A percentile compares a stretch with the other conserved stretches of the same genome.
phyloP scores from a whole-genome alignment of 2,329 filamentous ascomycete genomes.

The Grosmannia serpens region DNA sequence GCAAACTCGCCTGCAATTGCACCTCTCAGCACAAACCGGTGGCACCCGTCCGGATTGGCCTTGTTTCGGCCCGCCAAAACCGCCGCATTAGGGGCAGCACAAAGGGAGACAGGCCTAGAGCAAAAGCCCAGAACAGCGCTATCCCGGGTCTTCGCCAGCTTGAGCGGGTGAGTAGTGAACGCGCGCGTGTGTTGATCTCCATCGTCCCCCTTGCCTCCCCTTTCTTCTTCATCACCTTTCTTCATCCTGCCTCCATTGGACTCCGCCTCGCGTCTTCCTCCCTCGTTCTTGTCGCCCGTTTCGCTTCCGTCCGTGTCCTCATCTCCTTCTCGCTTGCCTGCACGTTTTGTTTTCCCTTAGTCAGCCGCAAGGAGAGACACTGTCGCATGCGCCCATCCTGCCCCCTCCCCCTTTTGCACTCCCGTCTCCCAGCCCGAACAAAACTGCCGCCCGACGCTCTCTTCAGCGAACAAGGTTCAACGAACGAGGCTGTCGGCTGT shows the following conservation, averaged over 20 bases:
- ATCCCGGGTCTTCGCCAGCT: background rate
- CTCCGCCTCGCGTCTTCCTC: background rate
- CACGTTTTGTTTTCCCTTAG: background rate
- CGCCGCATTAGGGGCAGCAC: conserved; percentile 6
- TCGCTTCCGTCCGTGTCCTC: background rate
- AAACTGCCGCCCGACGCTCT: background rate
- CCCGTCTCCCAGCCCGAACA: background rate
- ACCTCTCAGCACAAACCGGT: background rate
- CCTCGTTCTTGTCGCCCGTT: background rate
- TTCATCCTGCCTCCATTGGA: background rate
- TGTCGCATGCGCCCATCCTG: background rate
- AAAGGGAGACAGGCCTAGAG: background rate
- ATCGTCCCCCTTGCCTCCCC: background rate
- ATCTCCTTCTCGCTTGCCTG: background rate
- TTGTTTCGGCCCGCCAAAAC: conserved; percentile 9
- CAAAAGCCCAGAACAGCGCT: background rate
- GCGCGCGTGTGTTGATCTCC: background rate
- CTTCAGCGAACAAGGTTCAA: background rate
- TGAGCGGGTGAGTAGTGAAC: conserved; percentile 1
- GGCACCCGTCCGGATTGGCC: conserved; percentile 1
- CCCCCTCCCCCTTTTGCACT: background rate
- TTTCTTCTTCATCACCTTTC: background rate
- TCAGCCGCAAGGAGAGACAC: background rate
- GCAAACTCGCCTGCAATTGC: background rate
- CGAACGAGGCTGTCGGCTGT: background rate